phyloP scores from a whole-genome alignment of 2,329 filamentous ascomycete genomes.

The Hortaea werneckii region DNA sequence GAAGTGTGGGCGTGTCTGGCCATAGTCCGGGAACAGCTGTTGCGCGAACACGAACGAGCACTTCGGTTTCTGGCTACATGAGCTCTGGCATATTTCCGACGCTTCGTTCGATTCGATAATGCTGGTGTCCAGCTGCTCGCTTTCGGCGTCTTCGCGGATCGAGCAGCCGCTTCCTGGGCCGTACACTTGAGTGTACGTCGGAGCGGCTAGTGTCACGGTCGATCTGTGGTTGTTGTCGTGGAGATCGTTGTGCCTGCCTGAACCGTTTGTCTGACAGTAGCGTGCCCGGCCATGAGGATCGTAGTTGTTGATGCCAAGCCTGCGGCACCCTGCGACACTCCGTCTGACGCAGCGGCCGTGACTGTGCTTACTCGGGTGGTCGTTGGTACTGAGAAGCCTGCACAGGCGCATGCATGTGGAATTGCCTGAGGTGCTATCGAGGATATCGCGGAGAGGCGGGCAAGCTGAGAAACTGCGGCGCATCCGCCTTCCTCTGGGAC shows the following conservation, averaged over 20 bases:
- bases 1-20: constrained; percentile 3
- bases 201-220: constrained; percentile 14
- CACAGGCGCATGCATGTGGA: neutral
- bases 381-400: neutral
- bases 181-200: constrained; percentile 17
- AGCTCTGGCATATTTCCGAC: constrained; percentile 6
- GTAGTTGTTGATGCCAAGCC: neutral
- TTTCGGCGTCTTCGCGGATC: constrained; percentile 1
- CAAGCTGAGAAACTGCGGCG: neutral
- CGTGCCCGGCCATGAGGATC: neutral
- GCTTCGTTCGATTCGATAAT: constrained; percentile 6
- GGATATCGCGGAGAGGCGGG: neutral
- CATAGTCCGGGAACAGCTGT: constrained; percentile 7
- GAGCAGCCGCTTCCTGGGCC: constrained; percentile 13
- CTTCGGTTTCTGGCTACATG: constrained; percentile 6
- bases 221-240: constrained; percentile 1
- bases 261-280: neutral
- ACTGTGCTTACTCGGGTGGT: neutral
- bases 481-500: neutral
- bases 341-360: neutral
- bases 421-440: neutral
- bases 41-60: constrained; percentile 11
- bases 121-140: constrained; percentile 4
- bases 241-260: neutral
- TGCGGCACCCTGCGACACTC: neutral